Base-by-base conservation (phyloP, 2,329 filamentous ascomycete species). In the Aspergillus vadensis region DNA sequence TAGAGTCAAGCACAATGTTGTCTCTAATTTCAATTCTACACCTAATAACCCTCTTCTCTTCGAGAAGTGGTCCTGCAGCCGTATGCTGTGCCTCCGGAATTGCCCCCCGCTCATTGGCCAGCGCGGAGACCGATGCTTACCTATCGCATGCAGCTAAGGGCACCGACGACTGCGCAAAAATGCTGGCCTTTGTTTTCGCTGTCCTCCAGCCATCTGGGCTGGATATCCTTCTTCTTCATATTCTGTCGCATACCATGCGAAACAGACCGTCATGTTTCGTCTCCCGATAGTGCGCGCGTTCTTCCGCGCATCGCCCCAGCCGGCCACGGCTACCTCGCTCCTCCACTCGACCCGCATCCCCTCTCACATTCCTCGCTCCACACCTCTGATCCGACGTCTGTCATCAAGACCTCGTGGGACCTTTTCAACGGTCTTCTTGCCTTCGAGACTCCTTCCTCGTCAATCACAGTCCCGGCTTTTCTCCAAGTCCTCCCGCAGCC, bases 261-360 rank as follows among this genome's bases (percentile, higher is more conserved):
- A 57, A 3, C 6, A 15, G 2, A 25, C 5, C 12, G 60, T 27
- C 19, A 68, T 68, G 66, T 59, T 66, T 27, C 63, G 60, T 15
- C 55, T 52, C 54, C 59, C 51, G 21, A 57, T 66, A 61, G 52
- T 53, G 48, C 56, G 49, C n/a, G 23, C 60, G 4, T 27, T 66
- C n/a, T 48, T 55, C 21, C 19, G 44, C 17, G 32, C 44, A 30
- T 55, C 38, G 7, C 15, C 55, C 39, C 48, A 15, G 43, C 41
- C 47, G 25, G 49, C 38, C 21, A 43, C 52, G 9, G 44, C 47
- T 15, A 6, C 50, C 27, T 36, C 30, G 39, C 49, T 39, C 32
- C 49, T 44, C 44, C 7, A 23, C 44, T 9, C 32, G 14, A 36
- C 32, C 32, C 32, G 32, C 12, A 36, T 36, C 32, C 32, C 32